Percentiles rank a stretch among this genome's conserved stretches.
phyloP scores from a whole-genome alignment of 1,139 yeast genomes.

The Yamadazyma dushanensis region DNA sequence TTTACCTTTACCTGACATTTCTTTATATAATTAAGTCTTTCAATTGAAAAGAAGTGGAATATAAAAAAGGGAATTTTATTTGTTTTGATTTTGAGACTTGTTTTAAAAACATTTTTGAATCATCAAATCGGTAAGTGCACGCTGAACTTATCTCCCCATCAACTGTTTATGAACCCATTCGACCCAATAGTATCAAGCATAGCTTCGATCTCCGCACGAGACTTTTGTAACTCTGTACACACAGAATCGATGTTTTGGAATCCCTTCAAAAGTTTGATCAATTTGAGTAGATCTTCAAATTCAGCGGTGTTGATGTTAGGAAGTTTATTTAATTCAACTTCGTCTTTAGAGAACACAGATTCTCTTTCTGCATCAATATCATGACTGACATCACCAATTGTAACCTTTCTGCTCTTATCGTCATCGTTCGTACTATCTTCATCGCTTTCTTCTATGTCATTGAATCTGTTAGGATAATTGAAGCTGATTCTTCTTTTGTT shows the following conservation, averaged over 20 bases:
- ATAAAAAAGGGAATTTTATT: slow-evolving; percentile 9
- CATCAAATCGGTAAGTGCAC: neutral
- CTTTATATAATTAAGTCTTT: neutral
- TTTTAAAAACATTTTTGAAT: slow-evolving; percentile 3
- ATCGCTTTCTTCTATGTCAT: slow-evolving; percentile 13
- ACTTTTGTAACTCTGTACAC: slow-evolving; percentile 64
- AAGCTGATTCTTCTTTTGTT: slow-evolving; percentile 37
- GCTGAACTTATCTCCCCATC: neutral
- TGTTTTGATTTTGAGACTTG: slow-evolving; percentile 10
- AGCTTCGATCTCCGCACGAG: slow-evolving; percentile 55
- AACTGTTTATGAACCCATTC: slow-evolving; percentile 43
- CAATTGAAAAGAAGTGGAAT: slow-evolving; percentile 3
- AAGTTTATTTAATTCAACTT: slow-evolving; percentile 15
- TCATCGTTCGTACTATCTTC: slow-evolving; percentile 6
- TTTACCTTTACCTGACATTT: slow-evolving; percentile 84
- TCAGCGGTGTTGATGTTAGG: slow-evolving; percentile 21
- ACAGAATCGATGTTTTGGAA: slow-evolving; percentile 71
- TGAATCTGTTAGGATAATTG: slow-evolving; percentile 20
- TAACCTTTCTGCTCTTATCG: neutral
- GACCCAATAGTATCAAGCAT: slow-evolving; percentile 47
- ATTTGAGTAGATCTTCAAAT: slow-evolving; percentile 26
- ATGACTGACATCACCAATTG: neutral
- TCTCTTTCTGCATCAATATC: slow-evolving; percentile 21
- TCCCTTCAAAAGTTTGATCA: slow-evolving; percentile 52
- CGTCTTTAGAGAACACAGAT: slow-evolving; percentile 4